Base-by-base conservation (phyloP, 2,329 filamentous ascomycete genomes). In the Chaetomium strumarium region DNA sequence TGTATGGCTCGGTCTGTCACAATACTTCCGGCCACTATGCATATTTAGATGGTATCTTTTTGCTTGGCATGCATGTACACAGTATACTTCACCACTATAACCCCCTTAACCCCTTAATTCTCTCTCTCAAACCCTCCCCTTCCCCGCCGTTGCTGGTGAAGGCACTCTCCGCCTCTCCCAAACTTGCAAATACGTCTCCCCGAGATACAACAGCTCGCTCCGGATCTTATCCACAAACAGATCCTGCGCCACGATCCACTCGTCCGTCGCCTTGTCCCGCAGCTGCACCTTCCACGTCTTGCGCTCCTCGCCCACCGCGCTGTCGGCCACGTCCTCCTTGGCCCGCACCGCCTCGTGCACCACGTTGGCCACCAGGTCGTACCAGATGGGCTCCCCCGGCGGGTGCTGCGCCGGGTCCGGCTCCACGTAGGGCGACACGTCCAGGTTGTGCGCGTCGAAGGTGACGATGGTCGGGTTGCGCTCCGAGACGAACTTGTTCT, bases 391-490 rank as follows among this genome's bases (percentile, higher is more conserved):
- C 67, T 95, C 90, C 2, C 86, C 82, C 0, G 81, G 81, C 0
- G 84, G 79, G 68, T 86, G 83, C 36, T 86, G 67, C 5, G 76
- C 71, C 0, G 89, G 87, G 64, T 91, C 89, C 0, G 92, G 91
- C 71, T 97, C 90, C 12, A 96, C 90, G 64, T 93, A 97, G 0
- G 91, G 90, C 5, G 84, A 79, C 75, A 96, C 85, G 67, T 99
- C 90, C 9, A 99, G 81, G 39, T 85, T 65, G 55, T 85, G 80
- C 5, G 89, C 86, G 58, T 92, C 89, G 69, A 97, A 99, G 0
- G 92, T 97, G 58, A 99, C 93, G 64, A 99, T 99, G 10, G 93
- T 99, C 1, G 92, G 93, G 68, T 99, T 99, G 46, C 93, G 87
- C 72, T 97, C 92, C 2, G 86, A 82, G 17, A 99, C 88, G 66